Conservation (phyloP, 305 asterid genomes). For the Fraxinus velutina region DNA sequence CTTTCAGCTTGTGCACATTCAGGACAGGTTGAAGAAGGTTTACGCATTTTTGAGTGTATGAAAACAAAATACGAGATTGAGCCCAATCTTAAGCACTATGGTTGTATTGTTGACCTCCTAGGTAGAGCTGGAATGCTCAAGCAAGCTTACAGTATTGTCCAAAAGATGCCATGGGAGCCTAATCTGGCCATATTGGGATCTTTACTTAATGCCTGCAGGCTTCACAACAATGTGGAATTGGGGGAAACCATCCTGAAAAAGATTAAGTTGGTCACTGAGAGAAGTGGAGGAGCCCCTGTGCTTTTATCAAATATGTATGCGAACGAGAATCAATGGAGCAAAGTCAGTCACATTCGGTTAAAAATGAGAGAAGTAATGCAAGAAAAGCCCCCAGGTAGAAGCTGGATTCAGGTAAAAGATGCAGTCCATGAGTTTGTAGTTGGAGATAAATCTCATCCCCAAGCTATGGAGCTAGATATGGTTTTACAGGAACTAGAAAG, state of each 20-base stretch:
- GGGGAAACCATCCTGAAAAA: conserved; percentile 36
- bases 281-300: conserved; percentile 43
- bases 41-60: conserved; percentile 41
- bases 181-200: conserved; percentile 49
- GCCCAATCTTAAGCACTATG: conserved; percentile 50
- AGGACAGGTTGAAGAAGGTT: conserved; percentile 48
- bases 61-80: conserved; percentile 28
- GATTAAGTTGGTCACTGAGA: conserved; percentile 40
- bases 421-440: conserved; percentile 40
- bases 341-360: conserved; percentile 37
- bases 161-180: conserved; percentile 46
- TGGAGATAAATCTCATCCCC: conserved; percentile 31
- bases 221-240: conserved; percentile 38
- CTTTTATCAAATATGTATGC: conserved; percentile 52
- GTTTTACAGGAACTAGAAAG: conserved; percentile 31
- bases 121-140: conserved; percentile 50
- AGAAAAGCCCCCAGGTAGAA: conserved; percentile 42
- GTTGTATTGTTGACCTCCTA: conserved; percentile 52
- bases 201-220: conserved; percentile 43
- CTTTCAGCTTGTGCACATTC: conserved; percentile 55
- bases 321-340: conserved; percentile 38
- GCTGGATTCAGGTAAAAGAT: conserved; percentile 53
- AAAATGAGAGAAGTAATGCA: conserved; percentile 35
- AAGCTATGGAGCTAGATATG: conserved; percentile 25
- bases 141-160: conserved; percentile 36